Percentiles rank a stretch among this genome's conserved stretches.
These are phyloP conservation scores for Plasmodium fragile DNA, from an alignment of 169 alveolate genomes.

Conservation along the genomic window DNA sequence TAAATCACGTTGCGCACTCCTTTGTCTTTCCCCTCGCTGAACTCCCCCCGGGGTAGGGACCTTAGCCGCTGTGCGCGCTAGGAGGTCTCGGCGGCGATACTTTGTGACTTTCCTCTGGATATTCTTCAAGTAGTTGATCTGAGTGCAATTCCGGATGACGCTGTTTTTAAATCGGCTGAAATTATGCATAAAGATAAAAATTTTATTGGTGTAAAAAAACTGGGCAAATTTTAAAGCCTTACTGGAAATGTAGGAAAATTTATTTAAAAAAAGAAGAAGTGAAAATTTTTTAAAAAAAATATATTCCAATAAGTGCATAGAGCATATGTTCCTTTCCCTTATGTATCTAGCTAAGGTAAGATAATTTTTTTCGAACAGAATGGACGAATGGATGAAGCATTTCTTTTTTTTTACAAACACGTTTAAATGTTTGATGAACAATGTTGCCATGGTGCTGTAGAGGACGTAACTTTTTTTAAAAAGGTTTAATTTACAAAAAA, in stretches of 20 bases:
- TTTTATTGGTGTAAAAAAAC: conserved; percentile 58
- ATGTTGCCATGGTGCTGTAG: conserved; percentile 30
- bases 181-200: conserved; percentile 73
- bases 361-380: conserved; percentile 67
- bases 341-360: conserved; percentile 62
- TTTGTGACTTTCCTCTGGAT: conserved; percentile 43
- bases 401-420: conserved; percentile 66
- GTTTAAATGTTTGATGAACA: conserved; percentile 43
- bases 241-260: conserved; percentile 47
- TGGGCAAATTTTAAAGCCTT: conserved; percentile 70
- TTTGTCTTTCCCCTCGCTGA: not conserved
- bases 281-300: conserved; percentile 72
- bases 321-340: conserved; percentile 65
- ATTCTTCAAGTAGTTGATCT: conserved; percentile 26
- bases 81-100: conserved; percentile 14
- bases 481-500: conserved; percentile 38
- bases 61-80: not conserved
- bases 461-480: conserved; percentile 51
- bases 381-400: conserved; percentile 60
- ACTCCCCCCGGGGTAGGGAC: not conserved
- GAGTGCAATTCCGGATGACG: not conserved
- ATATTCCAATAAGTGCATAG: conserved; percentile 65
- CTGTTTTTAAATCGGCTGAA: conserved; percentile 37
- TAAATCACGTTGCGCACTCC: not conserved
- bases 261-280: conserved; percentile 51